These are phyloP conservation scores for Alternaria brassicae DNA, from an alignment of 2,329 filamentous ascomycete genomes.

Conservation along the genomic window DNA sequence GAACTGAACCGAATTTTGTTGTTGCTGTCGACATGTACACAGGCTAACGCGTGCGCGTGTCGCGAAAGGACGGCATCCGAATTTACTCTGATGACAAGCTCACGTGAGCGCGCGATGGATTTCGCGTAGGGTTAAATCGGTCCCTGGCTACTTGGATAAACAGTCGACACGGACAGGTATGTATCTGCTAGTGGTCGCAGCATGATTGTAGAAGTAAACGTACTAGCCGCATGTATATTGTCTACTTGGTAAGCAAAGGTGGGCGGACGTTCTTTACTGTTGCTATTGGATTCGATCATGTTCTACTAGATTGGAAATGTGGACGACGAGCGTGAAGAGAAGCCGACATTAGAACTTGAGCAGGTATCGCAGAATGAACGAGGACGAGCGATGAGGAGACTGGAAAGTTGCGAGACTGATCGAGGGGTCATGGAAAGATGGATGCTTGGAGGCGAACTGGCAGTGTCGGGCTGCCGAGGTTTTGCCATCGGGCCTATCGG, in stretches of 20 bases:
- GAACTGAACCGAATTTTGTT: neutral
- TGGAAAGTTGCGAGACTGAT: too few relatives aligned
- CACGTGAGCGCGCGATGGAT: conserved; percentile 1
- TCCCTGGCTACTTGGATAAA: neutral
- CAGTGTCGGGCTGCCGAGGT: conserved; percentile 20
- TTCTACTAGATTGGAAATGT: conserved; percentile 8
- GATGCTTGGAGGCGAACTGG: neutral
- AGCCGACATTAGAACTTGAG: neutral
- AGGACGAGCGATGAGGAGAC: too few relatives aligned
- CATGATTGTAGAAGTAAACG: neutral
- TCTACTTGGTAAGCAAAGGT: neutral
- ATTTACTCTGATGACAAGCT: neutral
- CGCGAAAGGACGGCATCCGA: neutral
- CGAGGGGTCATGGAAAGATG: neutral
- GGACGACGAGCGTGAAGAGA: neutral
- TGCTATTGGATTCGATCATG: conserved; percentile 9
- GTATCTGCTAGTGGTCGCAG: neutral
- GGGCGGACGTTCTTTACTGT: neutral
- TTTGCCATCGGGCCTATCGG: conserved; percentile 23
- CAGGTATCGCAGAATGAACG: neutral
- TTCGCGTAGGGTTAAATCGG: neutral
- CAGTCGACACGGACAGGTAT: neutral
- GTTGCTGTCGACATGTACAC: neutral
- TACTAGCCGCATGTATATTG: neutral
- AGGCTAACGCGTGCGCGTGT: neutral